These are phyloP conservation scores for Chlamydomonas reinhardtii DNA, from an alignment of 163 green algal species.

Conservation along the genomic window DNA sequence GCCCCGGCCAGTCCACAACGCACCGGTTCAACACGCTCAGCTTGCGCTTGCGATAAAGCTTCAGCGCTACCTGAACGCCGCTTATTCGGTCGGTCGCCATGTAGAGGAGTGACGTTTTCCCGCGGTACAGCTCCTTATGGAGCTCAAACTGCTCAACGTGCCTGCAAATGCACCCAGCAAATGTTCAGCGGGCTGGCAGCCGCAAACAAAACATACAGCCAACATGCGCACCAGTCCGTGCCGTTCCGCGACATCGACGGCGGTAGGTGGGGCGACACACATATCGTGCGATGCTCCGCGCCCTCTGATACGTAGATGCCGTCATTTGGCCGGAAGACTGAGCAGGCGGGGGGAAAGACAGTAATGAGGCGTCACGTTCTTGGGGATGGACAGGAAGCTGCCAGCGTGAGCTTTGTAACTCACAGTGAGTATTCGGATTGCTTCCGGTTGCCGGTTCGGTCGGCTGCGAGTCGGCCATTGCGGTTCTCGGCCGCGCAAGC, in stretches of 20 bases:
- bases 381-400: too few species aligned
- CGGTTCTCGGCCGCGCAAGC: too few species aligned
- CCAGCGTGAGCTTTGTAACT: neutral
- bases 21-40: slow-evolving; percentile 85
- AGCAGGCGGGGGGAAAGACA: neutral
- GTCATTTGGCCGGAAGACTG: slow-evolving; percentile 49
- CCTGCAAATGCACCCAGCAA: slow-evolving; percentile 54
- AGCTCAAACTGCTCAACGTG: slow-evolving; percentile 79
- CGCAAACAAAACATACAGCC: neutral
- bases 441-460: neutral
- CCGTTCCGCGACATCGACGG: slow-evolving; percentile 10
- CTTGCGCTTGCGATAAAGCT: slow-evolving; percentile 86
- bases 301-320: slow-evolving; percentile 44
- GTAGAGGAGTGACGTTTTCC: slow-evolving; percentile 84
- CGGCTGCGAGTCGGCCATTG: too few species aligned
- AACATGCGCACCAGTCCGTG: slow-evolving; percentile 20
- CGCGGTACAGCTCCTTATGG: slow-evolving; percentile 84
- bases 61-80: slow-evolving; percentile 75
- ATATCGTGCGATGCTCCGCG: slow-evolving; percentile 33
- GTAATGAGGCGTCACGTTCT: too few species aligned
- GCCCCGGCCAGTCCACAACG: neutral
- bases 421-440: slow-evolving; percentile 32
- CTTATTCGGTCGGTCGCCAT: slow-evolving; percentile 69
- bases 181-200: too few species aligned
- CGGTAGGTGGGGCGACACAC: slow-evolving; percentile 23